Percentiles rank a stretch among this genome's conserved stretches.
These are phyloP conservation scores for Lactifluus rugatus DNA, from an alignment of 768 basidiomycete species.

Conservation along the genomic window DNA sequence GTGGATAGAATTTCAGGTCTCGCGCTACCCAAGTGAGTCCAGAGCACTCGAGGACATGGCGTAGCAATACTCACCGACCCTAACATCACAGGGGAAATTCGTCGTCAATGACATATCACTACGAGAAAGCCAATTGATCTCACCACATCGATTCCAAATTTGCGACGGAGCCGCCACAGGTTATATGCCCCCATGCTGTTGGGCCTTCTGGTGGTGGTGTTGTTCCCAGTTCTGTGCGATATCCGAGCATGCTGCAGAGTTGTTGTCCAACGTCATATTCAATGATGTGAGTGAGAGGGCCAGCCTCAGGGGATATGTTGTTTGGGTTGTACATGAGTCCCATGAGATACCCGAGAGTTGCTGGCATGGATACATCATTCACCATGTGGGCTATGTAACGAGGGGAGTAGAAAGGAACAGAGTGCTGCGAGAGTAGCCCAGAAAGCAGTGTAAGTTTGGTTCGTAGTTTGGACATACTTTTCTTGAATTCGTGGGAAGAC, in stretches of 20 bases:
- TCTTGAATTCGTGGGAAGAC: slow-evolving; percentile 20
- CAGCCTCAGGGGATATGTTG: slow-evolving; percentile 35
- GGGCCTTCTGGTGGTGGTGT: slow-evolving; percentile 1
- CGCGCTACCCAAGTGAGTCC: slow-evolving; percentile 27
- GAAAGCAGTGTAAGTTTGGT: slow-evolving; percentile 17
- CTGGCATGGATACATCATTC: slow-evolving; percentile 27
- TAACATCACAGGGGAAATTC: background rate
- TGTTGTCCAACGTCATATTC: slow-evolving; percentile 33
- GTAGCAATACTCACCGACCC: slow-evolving; percentile 11
- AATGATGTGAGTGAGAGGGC: slow-evolving; percentile 32
- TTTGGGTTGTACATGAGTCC: slow-evolving; percentile 33
- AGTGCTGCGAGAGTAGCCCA: slow-evolving; percentile 24
- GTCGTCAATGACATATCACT: background rate
- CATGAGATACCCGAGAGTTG: slow-evolving; percentile 22
- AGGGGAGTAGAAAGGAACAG: slow-evolving; percentile 33
- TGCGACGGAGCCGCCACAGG: slow-evolving; percentile 36
- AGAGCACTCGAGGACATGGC: background rate
- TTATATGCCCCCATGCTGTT: slow-evolving; percentile 35
- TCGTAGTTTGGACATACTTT: slow-evolving; percentile 21
- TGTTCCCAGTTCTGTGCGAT: slow-evolving; percentile 14
- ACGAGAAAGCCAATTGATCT: slow-evolving; percentile 7
- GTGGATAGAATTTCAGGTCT: slow-evolving; percentile 39
- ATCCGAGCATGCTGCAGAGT: slow-evolving; percentile 35
- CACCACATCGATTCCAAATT: slow-evolving; percentile 41
- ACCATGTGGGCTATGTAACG: slow-evolving; percentile 35